Evolutionary conservation across 2,329 filamentous ascomycete genomes (phyloP), one percentile per base, ranked within the genome.

Genomic region (Hyphodiscus sp.): DNA sequence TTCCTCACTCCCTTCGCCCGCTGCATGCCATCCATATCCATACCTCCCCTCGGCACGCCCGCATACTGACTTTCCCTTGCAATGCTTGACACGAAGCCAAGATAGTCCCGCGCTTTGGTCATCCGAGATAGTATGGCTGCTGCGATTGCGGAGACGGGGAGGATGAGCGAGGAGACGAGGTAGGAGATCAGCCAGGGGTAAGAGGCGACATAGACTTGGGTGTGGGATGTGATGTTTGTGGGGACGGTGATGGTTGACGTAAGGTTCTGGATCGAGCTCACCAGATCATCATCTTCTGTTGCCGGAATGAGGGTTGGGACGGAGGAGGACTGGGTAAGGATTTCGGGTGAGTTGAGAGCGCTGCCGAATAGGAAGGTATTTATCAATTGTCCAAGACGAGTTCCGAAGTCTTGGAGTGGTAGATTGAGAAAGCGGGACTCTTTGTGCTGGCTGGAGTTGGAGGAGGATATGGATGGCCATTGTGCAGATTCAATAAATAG

Each of bases 341-440:
- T 57, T 8, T 51, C 29, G 9, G 54, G 51, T 1, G 53, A 52
- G 41, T 61, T 55, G 1, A 44, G 20, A 5, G 44, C 52, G 23
- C 51, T 60, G 11, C 55, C 57, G 23, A 60, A 52, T 0, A 63
- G 19, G 47, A 56, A 55, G 1, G 56, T 41, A 33, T 63, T 63
- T 2, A 59, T 51, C 10, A 60, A 20, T 42, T 58, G 54, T 2
- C 53, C 51, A 5, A 63, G 49, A 11, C 60, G 48, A 10, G 26
- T 26, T 9, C 53, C 52, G 26, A 63, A 61, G 45, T 63, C 55
- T 19, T 55, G 8, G 2, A 62, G 49, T 4, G 52, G n/a, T 16
- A 59, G 19, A 16, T 49, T 26, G 11, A 57, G 55, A 6, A 63
- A 41, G 1, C 57, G 54, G 11, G 53, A 55, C 38, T 60, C 57